Conservation (phyloP, 768 basidiomycete species). For the Lactarius vividus region DNA sequence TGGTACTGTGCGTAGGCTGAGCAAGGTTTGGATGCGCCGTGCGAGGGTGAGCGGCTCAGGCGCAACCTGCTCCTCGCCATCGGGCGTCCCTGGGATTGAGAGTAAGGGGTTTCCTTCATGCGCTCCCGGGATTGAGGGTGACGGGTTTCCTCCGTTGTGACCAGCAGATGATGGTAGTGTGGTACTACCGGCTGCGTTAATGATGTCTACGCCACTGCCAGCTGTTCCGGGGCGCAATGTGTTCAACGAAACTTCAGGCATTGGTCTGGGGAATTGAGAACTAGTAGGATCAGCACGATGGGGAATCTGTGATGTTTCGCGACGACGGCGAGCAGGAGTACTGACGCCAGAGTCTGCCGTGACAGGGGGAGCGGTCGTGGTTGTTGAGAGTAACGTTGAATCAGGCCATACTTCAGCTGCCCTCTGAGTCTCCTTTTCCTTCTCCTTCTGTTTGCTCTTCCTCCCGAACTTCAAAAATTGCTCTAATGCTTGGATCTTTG, state of each 20-base stretch:
- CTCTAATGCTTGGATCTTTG: slow-evolving; percentile 25
- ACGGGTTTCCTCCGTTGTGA: background rate
- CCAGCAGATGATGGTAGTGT: background rate
- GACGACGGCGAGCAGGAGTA: background rate
- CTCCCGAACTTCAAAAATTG: slow-evolving; percentile 26
- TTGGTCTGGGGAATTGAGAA: background rate
- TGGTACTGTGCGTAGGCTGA: slow-evolving; percentile 40
- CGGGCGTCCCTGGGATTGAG: background rate
- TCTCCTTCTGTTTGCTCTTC: slow-evolving; percentile 21
- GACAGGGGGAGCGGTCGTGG: background rate
- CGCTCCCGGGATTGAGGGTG: background rate
- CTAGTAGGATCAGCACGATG: background rate
- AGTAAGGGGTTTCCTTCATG: background rate
- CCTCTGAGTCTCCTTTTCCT: slow-evolving; percentile 5
- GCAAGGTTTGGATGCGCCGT: slow-evolving; percentile 50
- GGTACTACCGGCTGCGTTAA: background rate
- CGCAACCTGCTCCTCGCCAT: slow-evolving; percentile 18
- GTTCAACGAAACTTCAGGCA: background rate
- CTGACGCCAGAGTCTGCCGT: background rate
- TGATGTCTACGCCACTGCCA: background rate
- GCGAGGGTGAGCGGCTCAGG: slow-evolving; percentile 48
- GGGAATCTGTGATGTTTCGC: background rate
- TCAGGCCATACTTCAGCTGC: slow-evolving; percentile 26
- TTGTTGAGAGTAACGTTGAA: slow-evolving; percentile 19
- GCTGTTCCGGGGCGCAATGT: slow-evolving; percentile 2